Base-by-base conservation (phyloP, 1,139 yeast species). In the Suhomyces chickasaworum region DNA sequence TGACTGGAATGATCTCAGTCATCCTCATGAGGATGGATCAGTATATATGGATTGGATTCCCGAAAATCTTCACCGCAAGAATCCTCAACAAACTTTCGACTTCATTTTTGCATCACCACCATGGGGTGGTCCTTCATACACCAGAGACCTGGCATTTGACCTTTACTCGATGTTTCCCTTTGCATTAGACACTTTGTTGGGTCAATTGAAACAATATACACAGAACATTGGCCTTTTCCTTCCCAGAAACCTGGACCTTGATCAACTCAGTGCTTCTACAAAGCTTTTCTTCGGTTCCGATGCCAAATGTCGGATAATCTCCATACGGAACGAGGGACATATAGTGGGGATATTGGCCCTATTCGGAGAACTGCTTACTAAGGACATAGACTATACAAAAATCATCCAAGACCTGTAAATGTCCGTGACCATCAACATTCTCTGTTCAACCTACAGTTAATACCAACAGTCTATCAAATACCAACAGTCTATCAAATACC, bases 51-150 rank as follows among this genome's bases (percentile, higher is more conserved):
- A 55, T 35, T 71, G 76, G 76, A 58, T 66, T 5, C 72, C 74
- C 1, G 50, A 55, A 31, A 50, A 49, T 8, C 55, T 53, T 34
- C 53, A 58, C 38, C 44, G 37, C 27, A 46, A 45, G 32, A 39
- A 43, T 10, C 51, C 64, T 0, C 41, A 50, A 12, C 47, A 55
- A n/a, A 64, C 69, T 3, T 74, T 84, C 36, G 95, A 87, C 57
- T 76, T 88, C 38, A 74, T 86, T 6, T 91, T 89, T 65, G 78
- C 84, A 20, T 89, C 97, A 5, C 98, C 98, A 0, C 98, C 98
- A 0, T 93, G 99, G 99, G 98, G 98, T 13, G 99, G 99, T 0
- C 89, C 95, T 0, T 63, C 68, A 4, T 93, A 91, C 65, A 66
- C 69, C 30, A 57, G 68, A 10, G 35, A 30, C 9, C 50, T 50